Percentiles rank a stretch among this genome's conserved stretches.
Evolutionary conservation across 805 yeast species (phyloP).

Genomic region (Candida alai): DNA sequence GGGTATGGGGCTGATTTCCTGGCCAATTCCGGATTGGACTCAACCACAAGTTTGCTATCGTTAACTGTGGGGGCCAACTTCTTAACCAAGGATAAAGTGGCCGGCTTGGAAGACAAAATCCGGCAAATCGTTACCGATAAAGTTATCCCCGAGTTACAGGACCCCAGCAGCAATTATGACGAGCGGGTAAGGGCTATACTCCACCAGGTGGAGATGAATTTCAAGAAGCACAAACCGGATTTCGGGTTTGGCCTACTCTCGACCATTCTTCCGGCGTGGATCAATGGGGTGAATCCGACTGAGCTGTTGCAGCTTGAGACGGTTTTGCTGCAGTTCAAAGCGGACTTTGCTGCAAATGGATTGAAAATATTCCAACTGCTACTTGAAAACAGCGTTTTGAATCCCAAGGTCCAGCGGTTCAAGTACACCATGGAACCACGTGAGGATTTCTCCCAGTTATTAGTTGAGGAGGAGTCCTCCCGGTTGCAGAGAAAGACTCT

Average conservation of each 20-base stretch:
- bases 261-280: slow-evolving; percentile 80
- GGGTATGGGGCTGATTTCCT: slow-evolving; percentile 84
- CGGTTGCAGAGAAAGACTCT: slow-evolving; percentile 46
- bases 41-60: slow-evolving; percentile 69
- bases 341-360: slow-evolving; percentile 52
- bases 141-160: slow-evolving; percentile 29
- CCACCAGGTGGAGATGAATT: slow-evolving; percentile 79
- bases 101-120: slow-evolving; percentile 49
- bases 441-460: slow-evolving; percentile 46
- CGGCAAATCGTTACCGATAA: slow-evolving; percentile 41
- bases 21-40: slow-evolving; percentile 83
- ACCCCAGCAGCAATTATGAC: slow-evolving; percentile 20
- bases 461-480: slow-evolving; percentile 52
- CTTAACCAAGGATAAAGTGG: slow-evolving; percentile 42
- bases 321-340: slow-evolving; percentile 54
- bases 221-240: slow-evolving; percentile 84
- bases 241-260: slow-evolving; percentile 80
- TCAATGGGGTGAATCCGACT: slow-evolving; percentile 76
- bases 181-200: slow-evolving; percentile 74
- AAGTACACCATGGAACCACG: slow-evolving; percentile 76
- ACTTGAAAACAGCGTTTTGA: slow-evolving; percentile 49
- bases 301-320: slow-evolving; percentile 62
- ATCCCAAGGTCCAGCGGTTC: slow-evolving; percentile 49
- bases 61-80: slow-evolving; percentile 89
- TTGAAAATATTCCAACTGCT: slow-evolving; percentile 53